A percentile compares a stretch with the other conserved stretches of the same genome.
Evolutionary conservation across 441 rosid genomes (phyloP).

Genomic region (Arabidopsis hybrid): DNA sequence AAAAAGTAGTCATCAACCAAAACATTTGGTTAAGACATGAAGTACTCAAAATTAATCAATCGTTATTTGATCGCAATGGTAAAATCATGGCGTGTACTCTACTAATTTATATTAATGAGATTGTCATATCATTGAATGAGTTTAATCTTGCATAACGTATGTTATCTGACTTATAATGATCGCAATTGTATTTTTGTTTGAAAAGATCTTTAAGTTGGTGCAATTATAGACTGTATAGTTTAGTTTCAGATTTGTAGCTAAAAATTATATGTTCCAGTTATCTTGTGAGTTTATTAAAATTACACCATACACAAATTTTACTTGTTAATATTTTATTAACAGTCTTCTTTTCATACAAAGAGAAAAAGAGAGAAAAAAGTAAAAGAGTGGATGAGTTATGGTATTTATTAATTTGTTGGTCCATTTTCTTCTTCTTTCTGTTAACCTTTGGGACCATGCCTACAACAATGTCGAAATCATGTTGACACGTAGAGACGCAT

Average conservation of each 20-base stretch:
- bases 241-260: too few species aligned
- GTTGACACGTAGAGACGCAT: constrained; percentile 36
- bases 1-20: background rate
- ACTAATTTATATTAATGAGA: too few species aligned
- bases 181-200: too few species aligned
- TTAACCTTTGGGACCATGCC: constrained; percentile 36
- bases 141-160: too few species aligned
- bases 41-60: background rate
- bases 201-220: too few species aligned
- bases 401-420: background rate
- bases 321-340: background rate
- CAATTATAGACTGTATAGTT: too few species aligned
- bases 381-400: constrained; percentile 27
- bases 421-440: constrained; percentile 11
- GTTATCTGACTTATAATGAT: too few species aligned
- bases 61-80: background rate
- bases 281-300: background rate
- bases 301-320: background rate
- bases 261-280: background rate
- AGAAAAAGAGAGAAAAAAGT: too few species aligned
- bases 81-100: background rate
- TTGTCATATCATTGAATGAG: too few species aligned
- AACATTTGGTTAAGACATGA: background rate
- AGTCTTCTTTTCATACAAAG: too few species aligned
- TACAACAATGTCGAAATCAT: constrained; percentile 38